phyloP scores from a whole-genome alignment of 352 stramenopile genomes.

The Elongisporangium prolatum region DNA sequence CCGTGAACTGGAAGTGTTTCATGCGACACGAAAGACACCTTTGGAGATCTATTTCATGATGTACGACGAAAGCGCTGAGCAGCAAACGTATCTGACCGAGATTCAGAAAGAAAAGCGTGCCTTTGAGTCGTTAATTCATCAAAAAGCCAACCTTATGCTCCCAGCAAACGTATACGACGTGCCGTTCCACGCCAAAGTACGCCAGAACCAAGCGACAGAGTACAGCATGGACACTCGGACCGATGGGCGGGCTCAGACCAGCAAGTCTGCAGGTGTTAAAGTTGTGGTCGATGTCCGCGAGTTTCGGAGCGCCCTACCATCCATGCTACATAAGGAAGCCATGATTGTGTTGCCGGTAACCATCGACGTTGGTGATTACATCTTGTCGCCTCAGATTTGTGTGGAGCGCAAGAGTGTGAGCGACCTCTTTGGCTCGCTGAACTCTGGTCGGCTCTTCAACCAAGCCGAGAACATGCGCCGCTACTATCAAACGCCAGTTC shows the following conservation, averaged over 20 bases:
- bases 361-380: conserved; percentile 96
- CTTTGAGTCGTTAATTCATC: conserved; percentile 95
- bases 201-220: conserved; percentile 38
- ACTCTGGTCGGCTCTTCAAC: conserved; percentile 94
- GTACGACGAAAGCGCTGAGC: conserved; percentile 95
- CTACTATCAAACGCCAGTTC: conserved; percentile 84
- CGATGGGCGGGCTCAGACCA: conserved; percentile 23
- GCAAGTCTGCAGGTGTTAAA: conserved; percentile 44
- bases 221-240: conserved; percentile 86
- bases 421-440: conserved; percentile 97
- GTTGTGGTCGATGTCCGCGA: conserved; percentile 96
- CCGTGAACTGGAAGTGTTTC: conserved; percentile 93
- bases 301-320: conserved; percentile 94
- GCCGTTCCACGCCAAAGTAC: conserved; percentile 73
- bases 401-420: conserved; percentile 95
- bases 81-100: conserved; percentile 93
- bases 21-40: conserved; percentile 42
- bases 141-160: conserved; percentile 92
- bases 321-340: conserved; percentile 94
- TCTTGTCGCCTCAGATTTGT: conserved; percentile 96
- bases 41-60: conserved; percentile 95
- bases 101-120: conserved; percentile 94
- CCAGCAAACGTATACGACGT: conserved; percentile 82
- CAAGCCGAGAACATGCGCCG: conserved; percentile 88
- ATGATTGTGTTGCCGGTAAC: conserved; percentile 93